Evolutionary conservation across 2,329 filamentous ascomycete genomes (phyloP).

Genomic region (Scedosporium minutisporum): DNA sequence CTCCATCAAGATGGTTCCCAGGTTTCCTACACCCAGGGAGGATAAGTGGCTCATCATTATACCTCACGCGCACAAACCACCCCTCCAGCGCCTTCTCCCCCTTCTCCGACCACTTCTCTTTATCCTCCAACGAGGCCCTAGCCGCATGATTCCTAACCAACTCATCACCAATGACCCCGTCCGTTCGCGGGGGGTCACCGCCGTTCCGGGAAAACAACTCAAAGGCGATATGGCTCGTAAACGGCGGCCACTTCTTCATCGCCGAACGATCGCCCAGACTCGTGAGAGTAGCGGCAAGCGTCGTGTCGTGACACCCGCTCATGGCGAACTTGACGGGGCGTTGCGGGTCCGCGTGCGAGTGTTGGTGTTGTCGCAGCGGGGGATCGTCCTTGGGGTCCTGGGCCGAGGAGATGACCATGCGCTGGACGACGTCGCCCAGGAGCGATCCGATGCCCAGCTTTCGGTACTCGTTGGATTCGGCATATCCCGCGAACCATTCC

Average conservation of each 20-base stretch:
- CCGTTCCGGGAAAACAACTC: slow-evolving; percentile 66
- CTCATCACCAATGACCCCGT: slow-evolving; percentile 12
- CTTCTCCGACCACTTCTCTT: slow-evolving; percentile 38
- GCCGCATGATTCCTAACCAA: slow-evolving; percentile 13
- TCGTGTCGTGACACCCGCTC: slow-evolving; percentile 88
- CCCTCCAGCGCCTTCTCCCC: slow-evolving; percentile 55
- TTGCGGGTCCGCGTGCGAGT: slow-evolving; percentile 9
- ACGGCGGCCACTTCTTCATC: slow-evolving; percentile 71
- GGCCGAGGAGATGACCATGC: slow-evolving; percentile 48
- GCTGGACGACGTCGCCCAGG: slow-evolving; percentile 70
- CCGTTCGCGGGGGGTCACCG: slow-evolving; percentile 9
- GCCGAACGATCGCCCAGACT: slow-evolving; percentile 70
- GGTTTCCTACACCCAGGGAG: slow-evolving; percentile 69
- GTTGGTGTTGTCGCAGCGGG: slow-evolving; percentile 25
- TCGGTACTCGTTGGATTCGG: slow-evolving; percentile 79
- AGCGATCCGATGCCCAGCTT: slow-evolving; percentile 76
- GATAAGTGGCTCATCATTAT: slow-evolving; percentile 75
- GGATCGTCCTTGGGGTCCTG: slow-evolving; percentile 44
- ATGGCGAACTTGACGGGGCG: slow-evolving; percentile 61
- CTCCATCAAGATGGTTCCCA: slow-evolving; percentile 77
- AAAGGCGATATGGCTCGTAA: slow-evolving; percentile 82
- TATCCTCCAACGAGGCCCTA: slow-evolving; percentile 32
- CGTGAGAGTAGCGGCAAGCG: slow-evolving; percentile 67
- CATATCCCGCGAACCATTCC: slow-evolving; percentile 87
- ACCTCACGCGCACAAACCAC: slow-evolving; percentile 83